Percentiles rank a stretch among this genome's conserved stretches.
Evolutionary conservation across 352 stramenopile genomes (phyloP).

Genomic region (Phytophthora fragariaefolia): DNA sequence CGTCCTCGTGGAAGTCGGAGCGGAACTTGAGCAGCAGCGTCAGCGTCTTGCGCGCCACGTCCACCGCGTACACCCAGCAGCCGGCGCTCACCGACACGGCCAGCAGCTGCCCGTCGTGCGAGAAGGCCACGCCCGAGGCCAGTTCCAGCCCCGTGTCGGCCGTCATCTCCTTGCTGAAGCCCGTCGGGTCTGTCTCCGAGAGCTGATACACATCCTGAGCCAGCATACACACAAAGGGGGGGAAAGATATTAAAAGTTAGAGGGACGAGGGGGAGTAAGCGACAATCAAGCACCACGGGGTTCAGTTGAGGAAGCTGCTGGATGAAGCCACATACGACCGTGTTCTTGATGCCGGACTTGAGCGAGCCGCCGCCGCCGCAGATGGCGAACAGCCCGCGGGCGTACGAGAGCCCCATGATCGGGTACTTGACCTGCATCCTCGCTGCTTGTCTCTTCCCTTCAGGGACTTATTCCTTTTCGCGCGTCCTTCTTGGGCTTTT

Average conservation of each 20-base stretch:
- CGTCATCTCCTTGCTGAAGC: slow-evolving; percentile 73
- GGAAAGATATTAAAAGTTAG: slow-evolving; percentile 12
- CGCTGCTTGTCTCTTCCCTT: slow-evolving; percentile 5
- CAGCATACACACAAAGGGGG: no score
- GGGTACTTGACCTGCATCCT: slow-evolving; percentile 85
- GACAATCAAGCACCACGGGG: no score
- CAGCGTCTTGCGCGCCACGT: slow-evolving; percentile 62
- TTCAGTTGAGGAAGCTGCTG: no score
- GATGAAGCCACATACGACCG: slow-evolving; percentile 57
- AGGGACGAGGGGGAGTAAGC: no score
- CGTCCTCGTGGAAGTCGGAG: slow-evolving; percentile 76
- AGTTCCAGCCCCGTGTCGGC: slow-evolving; percentile 76
- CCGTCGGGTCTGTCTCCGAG: slow-evolving; percentile 63
- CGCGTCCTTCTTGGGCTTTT: slow-evolving; percentile 8
- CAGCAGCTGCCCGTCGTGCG: slow-evolving; percentile 72
- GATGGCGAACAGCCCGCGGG: slow-evolving; percentile 75
- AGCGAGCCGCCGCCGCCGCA: slow-evolving; percentile 83
- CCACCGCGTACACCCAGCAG: slow-evolving; percentile 82
- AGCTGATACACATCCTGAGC: slow-evolving; percentile 78
- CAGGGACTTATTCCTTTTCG: neutral
- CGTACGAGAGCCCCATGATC: slow-evolving; percentile 85
- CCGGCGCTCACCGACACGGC: slow-evolving; percentile 76
- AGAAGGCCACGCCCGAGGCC: slow-evolving; percentile 80
- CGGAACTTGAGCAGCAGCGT: slow-evolving; percentile 81
- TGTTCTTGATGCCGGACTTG: slow-evolving; percentile 89